Base-by-base conservation (phyloP, 768 basidiomycete genomes). In the Leccinum ochraceum region DNA sequence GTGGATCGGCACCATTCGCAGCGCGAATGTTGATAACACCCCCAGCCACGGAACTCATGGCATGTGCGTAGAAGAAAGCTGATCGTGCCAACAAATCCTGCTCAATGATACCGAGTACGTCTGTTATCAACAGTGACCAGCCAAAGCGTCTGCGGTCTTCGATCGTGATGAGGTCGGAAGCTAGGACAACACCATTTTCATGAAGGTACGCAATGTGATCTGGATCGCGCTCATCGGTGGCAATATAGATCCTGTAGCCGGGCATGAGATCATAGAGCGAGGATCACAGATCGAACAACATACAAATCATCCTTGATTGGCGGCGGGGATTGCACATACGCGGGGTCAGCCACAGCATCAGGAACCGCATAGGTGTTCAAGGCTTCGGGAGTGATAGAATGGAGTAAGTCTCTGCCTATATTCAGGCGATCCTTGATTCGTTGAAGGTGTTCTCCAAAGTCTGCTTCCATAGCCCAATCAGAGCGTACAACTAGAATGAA, bases 21-120 rank as follows among this genome's bases (percentile, higher is more conserved):
- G 78, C 78, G 5, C 80, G 77, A 55, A 78, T 64, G 54, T 80
- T 80, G n/a, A 74, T 32, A 16, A 78, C 74, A 24, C 79, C 79
- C 5, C 79, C 79, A 2, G 70, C 79, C 22, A 80, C 72, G 6
- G 77, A 79, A 56, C 77, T 78, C 63, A 79, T 67, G 0, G 71
- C 76, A 60, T 80, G 78, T 16, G 75, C 80, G 13, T 80, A 80
- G 61, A 80, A 81, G 67, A 71, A 80, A 9, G 67, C 67, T 5
- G 67, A 63, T 24, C 72, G 72, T 7, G 71, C 67, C n/a, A 80
- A 64, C 56, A 81, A 63, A 20, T 74, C 74, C 67, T 81, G 80
- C 63, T 81, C 80, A 36, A 81, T 73, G 20, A 81, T 62, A 8
- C 75, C 78, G 16, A 77, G 70, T 10, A 81, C 73, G 57, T 81